A percentile compares a stretch with the other conserved stretches of the same genome.
Evolutionary conservation across 225 moss, liverwort and hornwort species (phyloP).

Genomic region (Polytrichum formosum): DNA sequence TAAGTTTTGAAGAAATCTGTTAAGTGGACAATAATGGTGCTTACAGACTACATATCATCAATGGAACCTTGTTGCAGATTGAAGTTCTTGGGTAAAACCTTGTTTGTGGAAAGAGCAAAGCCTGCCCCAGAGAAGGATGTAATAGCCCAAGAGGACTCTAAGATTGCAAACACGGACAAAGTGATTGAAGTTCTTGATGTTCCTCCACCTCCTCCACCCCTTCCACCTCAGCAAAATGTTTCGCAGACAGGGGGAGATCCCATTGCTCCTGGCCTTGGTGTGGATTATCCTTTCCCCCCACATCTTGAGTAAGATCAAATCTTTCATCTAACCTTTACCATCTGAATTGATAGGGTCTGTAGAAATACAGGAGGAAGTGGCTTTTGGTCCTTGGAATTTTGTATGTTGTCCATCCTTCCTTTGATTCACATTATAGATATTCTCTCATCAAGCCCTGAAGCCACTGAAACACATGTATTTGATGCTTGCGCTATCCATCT

Average conservation of each 20-base stretch:
- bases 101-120: constrained; percentile 51
- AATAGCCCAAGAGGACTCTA: constrained; percentile 22
- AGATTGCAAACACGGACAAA: constrained; percentile 12
- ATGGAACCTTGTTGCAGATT: constrained; percentile 20
- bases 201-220: constrained; percentile 27
- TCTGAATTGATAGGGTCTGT: too few species aligned
- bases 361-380: too few species aligned
- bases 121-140: constrained; percentile 40
- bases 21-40: too few species aligned
- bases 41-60: neutral
- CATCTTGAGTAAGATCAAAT: constrained; percentile 69
- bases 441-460: too few species aligned
- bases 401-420: too few species aligned
- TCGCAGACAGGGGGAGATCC: constrained; percentile 44
- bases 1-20: too few species aligned
- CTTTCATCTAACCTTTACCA: neutral
- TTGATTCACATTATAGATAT: too few species aligned
- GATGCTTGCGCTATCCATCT: too few species aligned
- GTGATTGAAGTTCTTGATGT: constrained; percentile 20
- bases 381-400: too few species aligned
- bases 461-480: too few species aligned
- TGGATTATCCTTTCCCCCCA: constrained; percentile 93
- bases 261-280: constrained; percentile 70
- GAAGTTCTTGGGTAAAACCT: constrained; percentile 46
- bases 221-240: constrained; percentile 18